These are phyloP conservation scores for Vigna hirtella DNA, from an alignment of 306 rosid genomes.

Conservation along the genomic window DNA sequence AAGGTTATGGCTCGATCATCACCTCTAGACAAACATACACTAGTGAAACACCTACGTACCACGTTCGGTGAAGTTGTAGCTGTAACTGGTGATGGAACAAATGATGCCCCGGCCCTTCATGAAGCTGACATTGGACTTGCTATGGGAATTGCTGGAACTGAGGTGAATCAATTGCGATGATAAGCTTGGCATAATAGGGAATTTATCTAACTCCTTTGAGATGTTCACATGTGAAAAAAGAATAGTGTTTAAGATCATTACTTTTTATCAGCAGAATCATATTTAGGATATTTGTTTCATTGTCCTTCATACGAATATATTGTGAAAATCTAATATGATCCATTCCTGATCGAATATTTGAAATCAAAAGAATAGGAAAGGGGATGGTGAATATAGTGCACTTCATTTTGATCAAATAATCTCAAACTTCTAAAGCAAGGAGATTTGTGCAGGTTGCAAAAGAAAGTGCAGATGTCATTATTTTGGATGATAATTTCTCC, in stretches of 20 bases:
- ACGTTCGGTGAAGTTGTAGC: constrained; percentile 94
- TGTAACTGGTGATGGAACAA: constrained; percentile 98
- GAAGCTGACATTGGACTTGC: constrained; percentile 99
- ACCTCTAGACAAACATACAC: constrained; percentile 88
- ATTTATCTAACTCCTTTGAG: neutral
- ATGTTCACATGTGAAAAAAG: constrained; percentile 2
- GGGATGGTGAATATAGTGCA: neutral
- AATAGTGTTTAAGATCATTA: neutral
- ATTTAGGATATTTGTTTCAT: neutral
- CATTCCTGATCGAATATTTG: constrained; percentile 7
- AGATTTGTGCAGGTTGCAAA: constrained; percentile 80
- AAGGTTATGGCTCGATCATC: constrained; percentile 99
- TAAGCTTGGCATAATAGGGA: neutral
- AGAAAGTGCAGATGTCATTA: constrained; percentile 96
- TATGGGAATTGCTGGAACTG: constrained; percentile 99
- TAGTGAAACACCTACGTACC: constrained; percentile 88
- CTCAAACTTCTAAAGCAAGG: neutral
- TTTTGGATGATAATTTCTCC: constrained; percentile 95
- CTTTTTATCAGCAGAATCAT: neutral
- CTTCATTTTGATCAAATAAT: constrained; percentile 10
- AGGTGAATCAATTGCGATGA: constrained; percentile 58
- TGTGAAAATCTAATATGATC: neutral
- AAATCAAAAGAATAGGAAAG: constrained; percentile 6
- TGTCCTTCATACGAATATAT: neutral
- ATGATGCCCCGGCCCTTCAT: constrained; percentile 99